A percentile compares a stretch with the other conserved stretches of the same genome.
phyloP scores from a whole-genome alignment of 768 basidiomycete species.

The Leccinellum albellum region DNA sequence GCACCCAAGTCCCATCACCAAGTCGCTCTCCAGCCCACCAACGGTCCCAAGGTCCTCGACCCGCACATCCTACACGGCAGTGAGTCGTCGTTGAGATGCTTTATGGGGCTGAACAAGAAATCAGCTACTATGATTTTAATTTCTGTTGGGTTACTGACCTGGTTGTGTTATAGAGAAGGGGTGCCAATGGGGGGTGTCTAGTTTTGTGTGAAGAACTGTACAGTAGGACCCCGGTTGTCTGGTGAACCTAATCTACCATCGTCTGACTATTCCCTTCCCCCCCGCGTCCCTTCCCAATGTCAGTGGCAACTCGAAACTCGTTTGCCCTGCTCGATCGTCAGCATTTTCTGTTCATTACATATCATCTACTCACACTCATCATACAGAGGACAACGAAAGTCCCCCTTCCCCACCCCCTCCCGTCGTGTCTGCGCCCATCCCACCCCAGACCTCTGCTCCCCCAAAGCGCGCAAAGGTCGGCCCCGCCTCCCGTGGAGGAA shows the following conservation, averaged over 20 bases:
- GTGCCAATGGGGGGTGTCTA: neutral
- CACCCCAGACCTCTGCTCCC: conserved; percentile 36
- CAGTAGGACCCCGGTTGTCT: conserved; percentile 42
- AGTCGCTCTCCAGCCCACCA: conserved; percentile 69
- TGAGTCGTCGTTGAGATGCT: conserved; percentile 88
- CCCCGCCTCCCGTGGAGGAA: conserved; percentile 61
- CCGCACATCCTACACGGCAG: conserved; percentile 67
- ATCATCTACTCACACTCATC: conserved; percentile 9
- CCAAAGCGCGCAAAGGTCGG: conserved; percentile 49
- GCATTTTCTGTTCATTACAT: conserved; percentile 22
- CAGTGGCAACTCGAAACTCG: conserved; percentile 86
- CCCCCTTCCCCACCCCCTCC: conserved; percentile 38
- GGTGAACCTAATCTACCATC: neutral
- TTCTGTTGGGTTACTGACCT: too few relatives aligned
- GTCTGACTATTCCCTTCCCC: conserved; percentile 7
- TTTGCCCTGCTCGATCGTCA: conserved; percentile 80
- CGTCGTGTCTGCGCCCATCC: conserved; percentile 19
- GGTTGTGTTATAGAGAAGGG: conserved; percentile 30
- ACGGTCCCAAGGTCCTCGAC: conserved; percentile 91
- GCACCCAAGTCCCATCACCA: conserved; percentile 88
- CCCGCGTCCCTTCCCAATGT: conserved; percentile 49
- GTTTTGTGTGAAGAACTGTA: conserved; percentile 37
- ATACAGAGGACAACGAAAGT: conserved; percentile 44
- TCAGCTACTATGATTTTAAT: too few relatives aligned
- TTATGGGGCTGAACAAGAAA: conserved; percentile 33